phyloP scores from a whole-genome alignment of 441 rosid genomes.

The Croton laevigatus region DNA sequence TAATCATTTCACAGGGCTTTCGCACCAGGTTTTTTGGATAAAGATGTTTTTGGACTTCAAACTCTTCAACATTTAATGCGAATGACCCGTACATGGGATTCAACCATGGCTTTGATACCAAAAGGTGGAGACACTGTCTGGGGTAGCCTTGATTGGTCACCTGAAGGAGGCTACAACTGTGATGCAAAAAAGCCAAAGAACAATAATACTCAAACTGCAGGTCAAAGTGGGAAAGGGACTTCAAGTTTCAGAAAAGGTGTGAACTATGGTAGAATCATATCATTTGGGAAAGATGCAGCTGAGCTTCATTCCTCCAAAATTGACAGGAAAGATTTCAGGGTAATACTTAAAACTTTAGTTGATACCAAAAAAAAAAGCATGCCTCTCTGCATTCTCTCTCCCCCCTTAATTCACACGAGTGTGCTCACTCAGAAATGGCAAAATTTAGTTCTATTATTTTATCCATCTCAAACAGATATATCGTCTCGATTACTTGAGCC shows the following conservation, averaged over 20 bases:
- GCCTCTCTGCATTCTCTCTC: background rate
- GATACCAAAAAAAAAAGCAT: background rate
- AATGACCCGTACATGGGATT: slow-evolving; percentile 94
- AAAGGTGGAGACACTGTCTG: slow-evolving; percentile 93
- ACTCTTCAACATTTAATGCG: slow-evolving; percentile 78
- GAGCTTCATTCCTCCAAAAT: slow-evolving; percentile 65
- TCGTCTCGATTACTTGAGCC: background rate
- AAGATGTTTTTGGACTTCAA: slow-evolving; percentile 72
- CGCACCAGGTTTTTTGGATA: slow-evolving; percentile 83
- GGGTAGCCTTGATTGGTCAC: slow-evolving; percentile 96
- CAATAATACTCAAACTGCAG: slow-evolving; percentile 18
- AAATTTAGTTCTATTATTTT: too few relatives aligned
- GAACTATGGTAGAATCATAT: slow-evolving; percentile 86
- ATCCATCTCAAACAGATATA: background rate
- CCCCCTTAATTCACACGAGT: background rate
- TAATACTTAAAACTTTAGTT: slow-evolving; percentile 28
- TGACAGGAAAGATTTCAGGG: slow-evolving; percentile 77
- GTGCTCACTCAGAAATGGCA: too few relatives aligned
- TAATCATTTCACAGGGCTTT: slow-evolving; percentile 61
- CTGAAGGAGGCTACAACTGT: slow-evolving; percentile 61
- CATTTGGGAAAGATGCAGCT: slow-evolving; percentile 80
- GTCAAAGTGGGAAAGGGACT: slow-evolving; percentile 29
- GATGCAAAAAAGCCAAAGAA: slow-evolving; percentile 28
- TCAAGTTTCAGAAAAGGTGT: slow-evolving; percentile 32
- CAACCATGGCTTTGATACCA: slow-evolving; percentile 95